Base-by-base conservation (phyloP, 108 stramenopile genomes). In the Parmales sp. region DNA sequence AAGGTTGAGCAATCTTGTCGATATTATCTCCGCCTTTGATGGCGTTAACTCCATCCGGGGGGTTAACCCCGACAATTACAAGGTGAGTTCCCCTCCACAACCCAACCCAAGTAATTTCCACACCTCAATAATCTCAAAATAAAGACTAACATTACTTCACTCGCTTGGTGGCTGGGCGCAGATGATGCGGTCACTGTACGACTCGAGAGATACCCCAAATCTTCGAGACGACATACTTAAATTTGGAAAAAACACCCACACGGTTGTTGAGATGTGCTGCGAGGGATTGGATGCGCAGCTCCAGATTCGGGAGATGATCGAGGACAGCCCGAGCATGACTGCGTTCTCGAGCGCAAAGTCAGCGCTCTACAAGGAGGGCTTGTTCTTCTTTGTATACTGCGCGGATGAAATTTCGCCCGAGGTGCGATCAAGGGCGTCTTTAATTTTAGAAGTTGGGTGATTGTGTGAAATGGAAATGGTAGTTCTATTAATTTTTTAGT, bases 281-380 rank as follows among this genome's bases (percentile, higher is more conserved):
- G 64, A 66, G 7, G 63, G 71, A 7, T 39, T 28, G 16, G 72
- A 80, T 49, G 73, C 76, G 23, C 86, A 86, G 69, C 45, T 83
- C 37, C 73, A 69, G 28, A 83, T 83, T 70, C 76, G 86, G 37
- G 86, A 86, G 69, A 82, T 86, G 20, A 76, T 86, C 34, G 86
- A 86, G 63, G 86, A 86, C 51, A 82, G 69, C 44, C 86, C 83
- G 22, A 77, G 73, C 51, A 81, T 83, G 86, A 81, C 82, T 1
- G 86, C 86, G 0, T 83, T 81, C 68, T 83, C 83, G 23, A 78
- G 77, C 3, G 67, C 68, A 28, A 69, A 73, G 39, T 83, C 83
- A 20, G 86, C 86, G 0, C 49, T 86, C 0, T 50, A 75, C 49
- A 86, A 86, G 39, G 69, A 71, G 41, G 83, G 86, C 8, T 67